Evolutionary conservation across 2,329 filamentous ascomycete species (phyloP), one percentile per base, ranked within the genome.

Genomic region (Aspergillus fijiensis): DNA sequence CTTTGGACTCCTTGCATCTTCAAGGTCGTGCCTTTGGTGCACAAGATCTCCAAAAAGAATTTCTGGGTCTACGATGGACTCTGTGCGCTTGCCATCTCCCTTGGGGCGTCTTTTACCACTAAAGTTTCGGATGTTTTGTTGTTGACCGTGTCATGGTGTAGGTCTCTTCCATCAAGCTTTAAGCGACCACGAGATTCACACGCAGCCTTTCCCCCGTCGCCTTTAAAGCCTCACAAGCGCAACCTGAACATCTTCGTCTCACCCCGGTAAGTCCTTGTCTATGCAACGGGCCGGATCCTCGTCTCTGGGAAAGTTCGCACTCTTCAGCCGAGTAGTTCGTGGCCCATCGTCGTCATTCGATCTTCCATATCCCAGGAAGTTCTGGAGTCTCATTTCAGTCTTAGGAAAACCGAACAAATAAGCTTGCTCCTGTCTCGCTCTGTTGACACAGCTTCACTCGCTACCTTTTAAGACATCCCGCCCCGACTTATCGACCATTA

Each of bases 261-360:
- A 57, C 49, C 66, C 69, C 67, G 70, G 72, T 74, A 67, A 68
- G 71, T 67, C 51, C 60, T 66, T 64, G 66, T 66, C 66, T 62
- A 73, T 75, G 73, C 72, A 72, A 54, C 59, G 64, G 67, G 65
- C 72, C 72, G 65, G 57, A 57, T 56, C 62, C 58, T 61, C 53
- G 39, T 49, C 59, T 66, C 42, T 60, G 51, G 56, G 64, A 42
- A 64, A 68, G 66, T 72, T 74, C 67, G 63, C 73, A 68, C 74
- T 77, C 67, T 77, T 75, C 63, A 69, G 65, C 68, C 67, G 67
- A 65, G 64, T 71, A 78, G 75, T 77, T 77, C 70, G 69, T 72
- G 62, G 63, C 64, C 63, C 63, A 64, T 63, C 64, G 64, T 63
- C 64, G 63, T 60, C 63, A 64, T 66, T 67, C 69, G 69, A 64